Base-by-base conservation (phyloP, 1,139 yeast species). In the Hansenula lynferdii region DNA sequence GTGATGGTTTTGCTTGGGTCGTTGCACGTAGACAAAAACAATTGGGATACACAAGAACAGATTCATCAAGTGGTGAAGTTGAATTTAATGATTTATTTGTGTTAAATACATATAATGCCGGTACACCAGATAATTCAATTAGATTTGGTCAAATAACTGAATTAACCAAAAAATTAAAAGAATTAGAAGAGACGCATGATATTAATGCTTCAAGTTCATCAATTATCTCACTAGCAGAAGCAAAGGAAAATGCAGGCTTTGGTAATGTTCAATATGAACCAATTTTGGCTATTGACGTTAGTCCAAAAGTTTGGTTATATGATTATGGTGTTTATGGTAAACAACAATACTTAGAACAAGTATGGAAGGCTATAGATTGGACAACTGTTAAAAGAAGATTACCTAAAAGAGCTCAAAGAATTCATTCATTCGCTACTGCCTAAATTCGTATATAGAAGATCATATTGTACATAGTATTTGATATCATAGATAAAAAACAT, bases 291-390 rank as follows among this genome's bases (percentile, higher is more conserved):
- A 70, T 84, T 37, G 90, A 84, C 58, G 83, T 78, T 9, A 78
- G 85, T 26, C 82, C 85, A 53, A 76, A 81, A 51, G 75, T 75
- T 40, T 84, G 80, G 64, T 61, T 83, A 39, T 62, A 74, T 44
- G 92, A 84, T 58, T 84, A 82, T 51, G 94, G 94, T 36, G 84
- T 80, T 5, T 82, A 70, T 57, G 94, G 94, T 40, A 84, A 84
- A 59, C 72, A 68, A 44, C 57, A 63, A 42, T 84, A 83, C 56
- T 65, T 84, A 53, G 80, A 81, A 47, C 80, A 81, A 50, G 73
- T 75, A 23, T 81, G 92, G 86, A 72, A 77, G 41, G 70, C 83
- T 49, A 75, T 82, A 39, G 81, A 84, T 57, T 84, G 94, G 94
- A 70, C 71, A 32, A 65, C 75, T 22, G 83, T 82, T 14, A 67